Evolutionary conservation across 371 early-diverging fungal genomes (phyloP).

Genomic region (Choanephora cucurbitarum): DNA sequence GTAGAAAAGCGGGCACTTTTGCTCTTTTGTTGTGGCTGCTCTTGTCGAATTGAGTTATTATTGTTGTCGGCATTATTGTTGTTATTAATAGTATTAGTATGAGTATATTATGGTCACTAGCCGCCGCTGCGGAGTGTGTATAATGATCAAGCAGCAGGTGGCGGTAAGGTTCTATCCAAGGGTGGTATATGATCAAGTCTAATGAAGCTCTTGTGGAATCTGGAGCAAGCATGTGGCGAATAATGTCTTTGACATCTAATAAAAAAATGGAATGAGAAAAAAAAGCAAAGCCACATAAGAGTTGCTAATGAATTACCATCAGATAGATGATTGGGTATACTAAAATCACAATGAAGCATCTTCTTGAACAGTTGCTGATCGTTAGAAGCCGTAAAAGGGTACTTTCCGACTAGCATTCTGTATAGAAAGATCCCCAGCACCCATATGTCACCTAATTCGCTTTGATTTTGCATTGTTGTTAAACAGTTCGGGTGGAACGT

Average conservation of each 20-base stretch:
- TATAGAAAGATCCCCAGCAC: constrained; percentile 45
- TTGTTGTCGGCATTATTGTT: constrained; percentile 3
- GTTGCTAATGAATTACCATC: constrained; percentile 28
- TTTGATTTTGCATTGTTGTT: constrained; percentile 14
- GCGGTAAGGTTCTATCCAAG: constrained; percentile 36
- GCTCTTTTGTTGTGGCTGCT: background rate
- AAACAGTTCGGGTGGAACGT: constrained; percentile 44
- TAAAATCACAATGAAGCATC: constrained; percentile 41
- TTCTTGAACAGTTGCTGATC: constrained; percentile 41
- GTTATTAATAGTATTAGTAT: no score
- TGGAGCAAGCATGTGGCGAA: constrained; percentile 45
- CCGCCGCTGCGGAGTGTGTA: constrained; percentile 3
- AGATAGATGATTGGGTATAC: constrained; percentile 38
- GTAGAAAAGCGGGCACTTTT: background rate
- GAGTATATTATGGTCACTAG: no score
- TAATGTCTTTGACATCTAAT: constrained; percentile 43
- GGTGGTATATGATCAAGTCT: constrained; percentile 45
- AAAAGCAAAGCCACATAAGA: no score
- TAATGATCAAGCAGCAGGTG: constrained; percentile 13
- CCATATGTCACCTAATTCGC: constrained; percentile 44
- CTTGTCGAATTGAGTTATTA: no score
- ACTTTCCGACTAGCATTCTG: constrained; percentile 38
- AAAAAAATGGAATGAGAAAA: constrained; percentile 3
- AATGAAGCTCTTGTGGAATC: constrained; percentile 40
- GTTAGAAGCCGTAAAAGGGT: constrained; percentile 42